A percentile compares a stretch with the other conserved stretches of the same genome.
These are phyloP conservation scores for Colletotrichum gloeosporioides DNA, from an alignment of 2,329 filamentous ascomycete genomes.

Conservation along the genomic window DNA sequence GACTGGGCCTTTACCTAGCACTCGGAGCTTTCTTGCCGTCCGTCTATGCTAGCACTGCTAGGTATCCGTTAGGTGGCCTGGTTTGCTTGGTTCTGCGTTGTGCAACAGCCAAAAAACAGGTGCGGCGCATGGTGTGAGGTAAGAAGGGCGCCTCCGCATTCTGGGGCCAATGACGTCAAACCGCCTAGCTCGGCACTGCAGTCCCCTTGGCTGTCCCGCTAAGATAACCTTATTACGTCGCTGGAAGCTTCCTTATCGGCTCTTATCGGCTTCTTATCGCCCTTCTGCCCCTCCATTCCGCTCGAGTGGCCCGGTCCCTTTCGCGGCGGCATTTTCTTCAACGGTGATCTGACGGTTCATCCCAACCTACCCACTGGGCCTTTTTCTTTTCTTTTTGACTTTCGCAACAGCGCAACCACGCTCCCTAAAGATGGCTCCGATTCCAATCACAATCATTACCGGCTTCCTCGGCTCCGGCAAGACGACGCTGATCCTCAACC, in stretches of 20 bases:
- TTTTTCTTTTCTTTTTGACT: background rate
- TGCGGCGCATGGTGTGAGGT: background rate
- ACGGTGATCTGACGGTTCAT: slow-evolving; percentile 7
- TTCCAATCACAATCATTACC: slow-evolving; percentile 92
- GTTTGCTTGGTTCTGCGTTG: background rate
- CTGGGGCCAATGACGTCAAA: slow-evolving; percentile 24
- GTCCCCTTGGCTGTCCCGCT: slow-evolving; percentile 11
- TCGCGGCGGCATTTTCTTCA: slow-evolving; percentile 13
- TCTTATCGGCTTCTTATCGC: slow-evolving; percentile 15
- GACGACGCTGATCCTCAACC: slow-evolving; percentile 93
- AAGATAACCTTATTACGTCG: slow-evolving; percentile 21
- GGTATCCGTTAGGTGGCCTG: background rate
- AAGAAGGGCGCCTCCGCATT: background rate
- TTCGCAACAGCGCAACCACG: background rate
- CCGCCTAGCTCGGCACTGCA: slow-evolving; percentile 17
- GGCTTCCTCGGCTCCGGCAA: slow-evolving; percentile 97
- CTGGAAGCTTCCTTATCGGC: background rate
- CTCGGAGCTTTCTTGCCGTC: background rate
- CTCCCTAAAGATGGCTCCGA: slow-evolving; percentile 62
- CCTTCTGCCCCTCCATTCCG: slow-evolving; percentile 5
- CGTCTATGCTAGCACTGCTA: background rate
- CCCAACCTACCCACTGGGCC: background rate
- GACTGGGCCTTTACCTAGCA: background rate
- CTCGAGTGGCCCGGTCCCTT: background rate
- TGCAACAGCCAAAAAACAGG: slow-evolving; percentile 2